Base-by-base conservation (phyloP, 495 filamentous ascomycete genomes). In the Tirmania nivea region DNA sequence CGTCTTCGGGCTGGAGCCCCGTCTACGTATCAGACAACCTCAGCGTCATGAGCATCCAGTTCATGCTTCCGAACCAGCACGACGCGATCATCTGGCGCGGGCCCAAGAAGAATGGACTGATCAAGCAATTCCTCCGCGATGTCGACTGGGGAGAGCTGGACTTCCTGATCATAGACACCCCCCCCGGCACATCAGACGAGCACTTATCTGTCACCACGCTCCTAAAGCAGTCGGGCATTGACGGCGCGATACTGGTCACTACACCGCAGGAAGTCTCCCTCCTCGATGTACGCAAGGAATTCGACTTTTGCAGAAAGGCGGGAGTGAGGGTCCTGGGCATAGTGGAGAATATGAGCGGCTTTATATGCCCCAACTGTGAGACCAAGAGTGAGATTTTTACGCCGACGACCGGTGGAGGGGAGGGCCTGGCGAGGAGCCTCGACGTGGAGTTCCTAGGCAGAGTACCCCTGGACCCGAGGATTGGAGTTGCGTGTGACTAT, bases 341-440 rank as follows among this genome's bases (percentile, higher is more conserved):
- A 12, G 92, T 95, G 39, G 90, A 97, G 72, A 97, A 97, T 65
- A 97, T 97, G 90, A 81, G 78, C 50, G 85, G 86, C 10, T 97
- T 94, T 66, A 86, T 96, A 39, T 97, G 90, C 65, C 85, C 84
- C 4, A 85, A 81, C 39, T 97, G 90, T 66, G 56, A 59, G 54
- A 61, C 57, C 52, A 20, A 48, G 42, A 45, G 16, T 36, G 20
- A 93, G 63, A 92, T 97, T 35, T 97, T 96, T 68, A 75, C 77
- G 55, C 84, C 89, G 6, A 92, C 85, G 17, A 97, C 92, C 1
- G 90, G 90, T 10, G 92, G 90, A 6, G 90, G 82, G 10, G 71
- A 73, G 54, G 76, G 72, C 37, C 65, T 97, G 55, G 89, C 88
- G 2, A 73, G 79, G 67, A 87, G 93, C 64, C 86, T 83, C 73